A percentile compares a stretch with the other conserved stretches of the same genome.
These are phyloP conservation scores for Gillenia trifoliata DNA, from an alignment of 306 rosid species.

Conservation along the genomic window DNA sequence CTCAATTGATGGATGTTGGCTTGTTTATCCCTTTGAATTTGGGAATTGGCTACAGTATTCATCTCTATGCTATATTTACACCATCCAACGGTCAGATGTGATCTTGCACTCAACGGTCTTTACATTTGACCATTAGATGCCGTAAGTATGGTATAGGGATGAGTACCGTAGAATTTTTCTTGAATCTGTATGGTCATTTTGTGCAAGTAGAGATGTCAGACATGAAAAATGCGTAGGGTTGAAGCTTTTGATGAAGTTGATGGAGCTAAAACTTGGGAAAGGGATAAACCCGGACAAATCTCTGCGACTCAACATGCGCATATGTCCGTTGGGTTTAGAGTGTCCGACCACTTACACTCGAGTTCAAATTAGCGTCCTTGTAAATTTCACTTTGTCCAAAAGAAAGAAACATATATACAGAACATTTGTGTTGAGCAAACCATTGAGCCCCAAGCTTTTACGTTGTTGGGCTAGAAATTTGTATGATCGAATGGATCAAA, in stretches of 20 bases:
- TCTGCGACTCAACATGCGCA: not conserved
- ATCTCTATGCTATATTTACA: too few species aligned
- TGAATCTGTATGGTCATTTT: not conserved
- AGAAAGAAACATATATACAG: too few species aligned
- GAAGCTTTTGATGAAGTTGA: not conserved
- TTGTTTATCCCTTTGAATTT: too few species aligned
- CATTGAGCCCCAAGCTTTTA: too few species aligned
- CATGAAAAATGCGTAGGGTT: not conserved
- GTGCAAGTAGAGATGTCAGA: not conserved
- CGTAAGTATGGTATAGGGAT: too few species aligned
- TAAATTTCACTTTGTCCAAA: not conserved
- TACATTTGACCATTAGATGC: too few species aligned
- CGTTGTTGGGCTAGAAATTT: not conserved
- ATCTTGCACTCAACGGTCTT: too few species aligned
- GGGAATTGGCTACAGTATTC: too few species aligned
- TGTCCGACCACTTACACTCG: not conserved
- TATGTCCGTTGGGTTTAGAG: not conserved
- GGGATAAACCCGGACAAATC: not conserved
- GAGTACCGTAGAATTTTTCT: too few species aligned
- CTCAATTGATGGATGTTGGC: not conserved
- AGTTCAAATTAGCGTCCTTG: not conserved
- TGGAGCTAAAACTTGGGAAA: too few species aligned
- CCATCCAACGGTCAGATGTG: too few species aligned
- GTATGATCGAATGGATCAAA: not conserved
- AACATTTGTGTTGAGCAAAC: not conserved